Conservation (phyloP, 495 filamentous ascomycete genomes). For the Bathelium albidoporum region DNA sequence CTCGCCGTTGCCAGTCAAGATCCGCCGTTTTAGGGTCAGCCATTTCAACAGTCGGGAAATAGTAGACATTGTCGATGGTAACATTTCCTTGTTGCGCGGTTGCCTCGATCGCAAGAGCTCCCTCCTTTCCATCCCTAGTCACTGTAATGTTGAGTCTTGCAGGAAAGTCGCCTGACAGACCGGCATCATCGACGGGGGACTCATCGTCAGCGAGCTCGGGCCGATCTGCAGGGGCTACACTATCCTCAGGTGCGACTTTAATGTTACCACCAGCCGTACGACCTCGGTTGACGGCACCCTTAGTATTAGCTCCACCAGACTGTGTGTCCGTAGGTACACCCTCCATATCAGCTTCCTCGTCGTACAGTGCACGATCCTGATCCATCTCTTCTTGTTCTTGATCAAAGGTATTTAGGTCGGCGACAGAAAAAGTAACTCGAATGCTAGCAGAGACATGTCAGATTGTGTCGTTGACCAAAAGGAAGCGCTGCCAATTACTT, state of each 20-base stretch:
- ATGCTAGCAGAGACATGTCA: slow-evolving; percentile 46
- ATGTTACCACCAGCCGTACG: slow-evolving; percentile 38
- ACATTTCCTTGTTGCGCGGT: slow-evolving; percentile 78
- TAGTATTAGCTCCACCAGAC: slow-evolving; percentile 44
- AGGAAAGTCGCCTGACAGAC: slow-evolving; percentile 50
- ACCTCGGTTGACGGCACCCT: slow-evolving; percentile 43
- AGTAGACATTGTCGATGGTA: slow-evolving; percentile 83
- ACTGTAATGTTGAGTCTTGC: slow-evolving; percentile 77
- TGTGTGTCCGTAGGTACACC: slow-evolving; percentile 25
- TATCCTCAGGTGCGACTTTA: slow-evolving; percentile 48
- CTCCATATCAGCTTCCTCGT: slow-evolving; percentile 24
- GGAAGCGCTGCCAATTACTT: slow-evolving; percentile 45
- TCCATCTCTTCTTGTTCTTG: slow-evolving; percentile 48
- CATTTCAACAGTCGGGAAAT: slow-evolving; percentile 63
- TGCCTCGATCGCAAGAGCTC: slow-evolving; percentile 79
- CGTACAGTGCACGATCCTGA: slow-evolving; percentile 32
- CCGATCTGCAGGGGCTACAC: slow-evolving; percentile 47
- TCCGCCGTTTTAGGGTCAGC: slow-evolving; percentile 57
- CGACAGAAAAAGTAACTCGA: slow-evolving; percentile 83
- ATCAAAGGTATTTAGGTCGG: slow-evolving; percentile 70
- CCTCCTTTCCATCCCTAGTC: slow-evolving; percentile 63
- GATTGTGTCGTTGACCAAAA: slow-evolving; percentile 11
- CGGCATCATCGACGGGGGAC: slow-evolving; percentile 26
- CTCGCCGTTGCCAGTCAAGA: slow-evolving; percentile 57
- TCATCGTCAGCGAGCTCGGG: slow-evolving; percentile 39